Evolutionary conservation across 805 yeast species (phyloP).

Genomic region (Candida nemodendra): DNA sequence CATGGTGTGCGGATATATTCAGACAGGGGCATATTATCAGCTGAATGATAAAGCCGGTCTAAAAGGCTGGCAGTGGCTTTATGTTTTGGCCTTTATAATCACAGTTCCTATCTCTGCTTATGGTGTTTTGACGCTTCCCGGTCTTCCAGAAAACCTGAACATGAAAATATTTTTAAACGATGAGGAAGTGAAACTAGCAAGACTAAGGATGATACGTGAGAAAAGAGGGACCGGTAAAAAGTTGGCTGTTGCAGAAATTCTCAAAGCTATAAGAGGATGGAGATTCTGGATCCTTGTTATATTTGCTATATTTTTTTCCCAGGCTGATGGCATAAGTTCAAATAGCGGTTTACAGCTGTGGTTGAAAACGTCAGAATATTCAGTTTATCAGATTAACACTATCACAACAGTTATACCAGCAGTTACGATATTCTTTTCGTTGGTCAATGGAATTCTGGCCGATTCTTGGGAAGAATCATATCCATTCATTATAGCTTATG

Average conservation of each 20-base stretch:
- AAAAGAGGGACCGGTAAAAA: conserved; percentile 2
- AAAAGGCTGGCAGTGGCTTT: conserved; percentile 65
- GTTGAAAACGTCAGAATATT: conserved; percentile 19
- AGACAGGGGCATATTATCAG: conserved; percentile 46
- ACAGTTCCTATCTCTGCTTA: conserved; percentile 53
- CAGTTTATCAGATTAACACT: conserved; percentile 18
- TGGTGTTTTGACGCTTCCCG: conserved; percentile 56
- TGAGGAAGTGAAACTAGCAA: background rate
- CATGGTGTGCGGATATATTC: conserved; percentile 57
- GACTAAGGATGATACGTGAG: background rate
- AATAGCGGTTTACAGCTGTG: conserved; percentile 24
- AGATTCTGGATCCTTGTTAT: conserved; percentile 3
- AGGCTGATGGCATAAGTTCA: conserved; percentile 34
- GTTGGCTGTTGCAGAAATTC: background rate
- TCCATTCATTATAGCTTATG: conserved; percentile 19
- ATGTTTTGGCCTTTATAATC: conserved; percentile 57
- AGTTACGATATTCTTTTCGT: conserved; percentile 26
- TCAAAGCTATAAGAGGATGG: conserved; percentile 1
- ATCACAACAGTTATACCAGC: conserved; percentile 27
- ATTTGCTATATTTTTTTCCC: conserved; percentile 33
- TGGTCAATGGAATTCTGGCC: conserved; percentile 29
- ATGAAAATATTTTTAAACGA: conserved; percentile 11
- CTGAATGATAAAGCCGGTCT: conserved; percentile 49
- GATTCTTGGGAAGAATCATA: conserved; percentile 29
- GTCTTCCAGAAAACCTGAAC: conserved; percentile 48